A percentile compares a stretch with the other conserved stretches of the same genome.
phyloP scores from a whole-genome alignment of 768 basidiomycete species.

The Amanita phalloides region DNA sequence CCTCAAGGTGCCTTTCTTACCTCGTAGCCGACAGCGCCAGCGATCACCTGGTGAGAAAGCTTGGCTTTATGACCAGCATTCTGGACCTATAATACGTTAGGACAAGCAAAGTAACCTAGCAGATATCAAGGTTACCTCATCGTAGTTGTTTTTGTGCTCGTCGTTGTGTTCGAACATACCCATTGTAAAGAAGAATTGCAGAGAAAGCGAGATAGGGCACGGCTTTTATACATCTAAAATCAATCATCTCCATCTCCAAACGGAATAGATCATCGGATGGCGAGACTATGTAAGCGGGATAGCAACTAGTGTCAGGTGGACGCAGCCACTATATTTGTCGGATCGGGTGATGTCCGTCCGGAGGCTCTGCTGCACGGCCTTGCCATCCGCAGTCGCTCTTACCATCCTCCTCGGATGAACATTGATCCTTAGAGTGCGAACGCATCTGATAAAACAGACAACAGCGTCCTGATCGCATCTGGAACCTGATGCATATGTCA shows the following conservation, averaged over 20 bases:
- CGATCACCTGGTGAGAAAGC: slow-evolving; percentile 57
- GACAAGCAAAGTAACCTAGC: not conserved
- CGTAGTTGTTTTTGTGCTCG: slow-evolving; percentile 29
- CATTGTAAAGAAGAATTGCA: slow-evolving; percentile 19
- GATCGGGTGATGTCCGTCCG: not conserved
- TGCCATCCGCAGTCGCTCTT: not conserved
- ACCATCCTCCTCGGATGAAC: not conserved
- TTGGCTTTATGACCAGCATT: slow-evolving; percentile 44
- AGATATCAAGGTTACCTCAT: slow-evolving; percentile 18
- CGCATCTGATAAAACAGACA: too few relatives aligned
- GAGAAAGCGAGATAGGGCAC: not conserved
- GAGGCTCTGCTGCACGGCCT: not conserved
- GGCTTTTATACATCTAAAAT: too few relatives aligned
- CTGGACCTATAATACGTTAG: slow-evolving; percentile 22
- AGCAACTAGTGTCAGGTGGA: not conserved
- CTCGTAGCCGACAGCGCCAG: slow-evolving; percentile 58
- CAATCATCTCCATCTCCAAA: not conserved
- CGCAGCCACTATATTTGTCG: not conserved
- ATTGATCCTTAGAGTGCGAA: too few relatives aligned
- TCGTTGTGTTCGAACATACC: slow-evolving; percentile 32
- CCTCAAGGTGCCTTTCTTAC: slow-evolving; percentile 16
- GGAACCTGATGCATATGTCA: too few relatives aligned
- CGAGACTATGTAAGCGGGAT: too few relatives aligned
- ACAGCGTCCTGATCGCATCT: too few relatives aligned
- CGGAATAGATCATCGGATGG: not conserved